A percentile compares a stretch with the other conserved stretches of the same genome.
Conservation (phyloP, 1,284 basidiomycete genomes). For the Calocybe gambosa region DNA sequence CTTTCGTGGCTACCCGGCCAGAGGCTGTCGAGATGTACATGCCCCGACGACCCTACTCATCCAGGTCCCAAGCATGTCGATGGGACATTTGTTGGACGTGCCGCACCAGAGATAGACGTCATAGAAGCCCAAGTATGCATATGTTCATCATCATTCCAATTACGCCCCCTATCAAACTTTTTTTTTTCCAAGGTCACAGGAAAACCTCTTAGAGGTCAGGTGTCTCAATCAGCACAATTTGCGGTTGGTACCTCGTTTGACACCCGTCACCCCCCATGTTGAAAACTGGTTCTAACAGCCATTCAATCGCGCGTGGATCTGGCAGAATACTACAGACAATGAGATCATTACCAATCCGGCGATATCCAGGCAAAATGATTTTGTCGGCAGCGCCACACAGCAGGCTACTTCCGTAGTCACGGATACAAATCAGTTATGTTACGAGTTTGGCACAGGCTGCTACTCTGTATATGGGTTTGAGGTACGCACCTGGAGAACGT, state of each 20-base stretch:
- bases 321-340: slow-evolving; percentile 38
- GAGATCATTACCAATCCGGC: slow-evolving; percentile 41
- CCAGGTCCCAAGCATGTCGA: slow-evolving; percentile 62
- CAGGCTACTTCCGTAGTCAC: slow-evolving; percentile 53
- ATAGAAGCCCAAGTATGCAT: slow-evolving; percentile 57
- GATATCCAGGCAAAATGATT: slow-evolving; percentile 46
- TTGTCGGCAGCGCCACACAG: slow-evolving; percentile 51
- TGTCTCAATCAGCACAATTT: slow-evolving; percentile 65
- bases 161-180: neutral
- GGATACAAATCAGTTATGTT: slow-evolving; percentile 36
- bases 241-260: slow-evolving; percentile 37
- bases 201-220: slow-evolving; percentile 35
- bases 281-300: slow-evolving; percentile 28
- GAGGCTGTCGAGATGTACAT: slow-evolving; percentile 72
- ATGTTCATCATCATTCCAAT: neutral
- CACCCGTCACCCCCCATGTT: neutral
- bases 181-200: slow-evolving; percentile 37
- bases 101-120: slow-evolving; percentile 75
- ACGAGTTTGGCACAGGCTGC: slow-evolving; percentile 36
- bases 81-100: slow-evolving; percentile 63
- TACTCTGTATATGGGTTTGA: slow-evolving; percentile 47
- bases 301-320: slow-evolving; percentile 43
- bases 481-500: slow-evolving; percentile 25
- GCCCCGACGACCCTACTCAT: slow-evolving; percentile 52
- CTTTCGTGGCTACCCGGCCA: slow-evolving; percentile 69